Base-by-base conservation (phyloP, 768 basidiomycete species). In the Favolaschia claudopus region DNA sequence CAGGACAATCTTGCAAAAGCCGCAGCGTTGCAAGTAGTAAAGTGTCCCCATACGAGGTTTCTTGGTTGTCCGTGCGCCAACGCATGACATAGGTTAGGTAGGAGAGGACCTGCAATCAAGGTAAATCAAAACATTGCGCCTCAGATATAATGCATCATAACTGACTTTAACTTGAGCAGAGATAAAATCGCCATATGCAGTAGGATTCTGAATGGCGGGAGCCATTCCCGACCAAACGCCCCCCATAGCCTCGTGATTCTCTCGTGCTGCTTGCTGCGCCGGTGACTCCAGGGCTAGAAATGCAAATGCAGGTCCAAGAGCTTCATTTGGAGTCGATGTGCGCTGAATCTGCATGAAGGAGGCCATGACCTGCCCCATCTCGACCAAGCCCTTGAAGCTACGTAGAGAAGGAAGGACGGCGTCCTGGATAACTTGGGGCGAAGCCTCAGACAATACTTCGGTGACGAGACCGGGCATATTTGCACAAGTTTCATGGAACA, bases 361-460 rank as follows among this genome's bases (percentile, higher is more conserved):
- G 27, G 95, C 92, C 70, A 96, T 87, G 13, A 93, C 88, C 79
- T 96, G 90, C 6, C 92, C 92, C 82, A 96, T 91, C 76, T 99
- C 97, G 14, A 92, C 89, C 12, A 98, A 78, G 10, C 97, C 91
- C 74, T 97, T 98, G 81, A 97, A 95, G 70, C 94, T 96, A 56
- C 87, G 85, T 52, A 89, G 84, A 43, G 90, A 88, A 8, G 87
- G 87, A n/a, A 90, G 76, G 33, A 89, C 78, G 17, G 77, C 68
- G 50, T 86, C 87, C 19, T 79, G 58, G 63, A 93, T 88, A 20
- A 88, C 68, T 17, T 75, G 53, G 1, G 73, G 59, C 1, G 90
- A 91, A 55, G 85, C 80, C 43, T 89, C 89, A 1, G 88, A 85
- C 45, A 99, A 88, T 34, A 86, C 82, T 66, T 93, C 88, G 22